Percentiles rank a stretch among this genome's conserved stretches.
phyloP scores from a whole-genome alignment of 2,329 filamentous ascomycete species.

The Xylariaceae sp. region DNA sequence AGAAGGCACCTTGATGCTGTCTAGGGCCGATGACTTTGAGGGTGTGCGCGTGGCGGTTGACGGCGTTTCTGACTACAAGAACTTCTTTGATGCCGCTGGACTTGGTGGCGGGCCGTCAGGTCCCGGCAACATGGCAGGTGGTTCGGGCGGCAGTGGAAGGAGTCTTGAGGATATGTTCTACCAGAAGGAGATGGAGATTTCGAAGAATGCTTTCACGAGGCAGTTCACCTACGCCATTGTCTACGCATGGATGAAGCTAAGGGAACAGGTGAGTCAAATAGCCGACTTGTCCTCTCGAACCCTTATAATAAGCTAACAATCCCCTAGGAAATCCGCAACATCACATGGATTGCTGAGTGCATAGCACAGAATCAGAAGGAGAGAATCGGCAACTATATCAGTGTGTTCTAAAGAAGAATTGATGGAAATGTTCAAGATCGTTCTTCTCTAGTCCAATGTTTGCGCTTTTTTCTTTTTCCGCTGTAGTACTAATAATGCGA shows the following conservation, averaged over 20 bases:
- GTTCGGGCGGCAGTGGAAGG: slow-evolving; percentile 72
- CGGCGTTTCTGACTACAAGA: slow-evolving; percentile 87
- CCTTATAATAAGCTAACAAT: slow-evolving; percentile 12
- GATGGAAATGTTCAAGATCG: slow-evolving; percentile 4
- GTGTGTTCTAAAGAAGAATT: slow-evolving; percentile 67
- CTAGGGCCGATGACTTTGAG: slow-evolving; percentile 88
- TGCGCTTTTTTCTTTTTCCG: slow-evolving; percentile 25
- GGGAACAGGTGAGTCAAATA: slow-evolving; percentile 75
- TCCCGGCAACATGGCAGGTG: slow-evolving; percentile 79
- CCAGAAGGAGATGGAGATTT: slow-evolving; percentile 98
- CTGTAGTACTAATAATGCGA: slow-evolving; percentile 46
- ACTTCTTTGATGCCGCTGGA: slow-evolving; percentile 88
- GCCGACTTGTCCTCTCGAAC: background rate
- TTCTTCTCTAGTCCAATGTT: slow-evolving; percentile 13
- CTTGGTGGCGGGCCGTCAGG: slow-evolving; percentile 65
- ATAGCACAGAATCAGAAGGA: slow-evolving; percentile 99
- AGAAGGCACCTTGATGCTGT: slow-evolving; percentile 91
- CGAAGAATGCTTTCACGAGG: slow-evolving; percentile 87
- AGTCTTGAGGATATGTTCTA: slow-evolving; percentile 98
- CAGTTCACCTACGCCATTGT: slow-evolving; percentile 95
- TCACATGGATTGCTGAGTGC: slow-evolving; percentile 99
- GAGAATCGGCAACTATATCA: slow-evolving; percentile 97
- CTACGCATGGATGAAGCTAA: slow-evolving; percentile 95
- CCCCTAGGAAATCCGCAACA: slow-evolving; percentile 92
- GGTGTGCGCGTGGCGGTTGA: slow-evolving; percentile 91